Percentiles rank a stretch among this genome's conserved stretches.
phyloP scores from a whole-genome alignment of 1,284 basidiomycete genomes.

The Schizopora paradoxa region DNA sequence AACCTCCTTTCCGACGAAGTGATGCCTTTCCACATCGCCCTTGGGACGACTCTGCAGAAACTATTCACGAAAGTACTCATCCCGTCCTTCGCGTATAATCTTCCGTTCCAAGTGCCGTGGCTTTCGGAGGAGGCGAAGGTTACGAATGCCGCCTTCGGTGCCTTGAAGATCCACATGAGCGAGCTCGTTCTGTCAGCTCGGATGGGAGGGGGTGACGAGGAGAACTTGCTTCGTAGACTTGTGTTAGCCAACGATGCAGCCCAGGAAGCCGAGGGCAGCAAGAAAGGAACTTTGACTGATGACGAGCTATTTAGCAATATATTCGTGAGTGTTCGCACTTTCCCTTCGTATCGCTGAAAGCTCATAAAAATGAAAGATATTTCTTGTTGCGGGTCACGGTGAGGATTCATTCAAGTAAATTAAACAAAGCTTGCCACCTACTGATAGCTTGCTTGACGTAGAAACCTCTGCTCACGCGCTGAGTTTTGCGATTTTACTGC shows the following conservation, averaged over 20 bases:
- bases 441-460: not conserved
- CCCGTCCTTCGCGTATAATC: constrained; percentile 10
- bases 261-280: not conserved
- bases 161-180: constrained; percentile 10
- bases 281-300: constrained; percentile 9
- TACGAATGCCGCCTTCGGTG: constrained; percentile 5
- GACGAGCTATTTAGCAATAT: constrained; percentile 15
- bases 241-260: constrained; percentile 11
- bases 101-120: constrained; percentile 11
- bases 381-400: constrained; percentile 11
- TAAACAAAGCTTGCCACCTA: too few species aligned
- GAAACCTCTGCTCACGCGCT: constrained; percentile 34
- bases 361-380: not conserved
- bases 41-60: constrained; percentile 19
- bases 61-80: constrained; percentile 15
- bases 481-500: constrained; percentile 29
- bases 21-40: constrained; percentile 20
- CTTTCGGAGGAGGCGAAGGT: constrained; percentile 7
- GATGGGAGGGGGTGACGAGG: not conserved
- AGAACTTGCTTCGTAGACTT: constrained; percentile 6
- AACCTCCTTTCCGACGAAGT: constrained; percentile 2
- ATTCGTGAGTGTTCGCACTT: constrained; percentile 9
- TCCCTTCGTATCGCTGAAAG: not conserved
- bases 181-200: constrained; percentile 2
- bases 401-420: too few species aligned